These are phyloP conservation scores for Hymenotorrendiella dingleyae DNA, from an alignment of 2,329 filamentous ascomycete species.

Conservation along the genomic window DNA sequence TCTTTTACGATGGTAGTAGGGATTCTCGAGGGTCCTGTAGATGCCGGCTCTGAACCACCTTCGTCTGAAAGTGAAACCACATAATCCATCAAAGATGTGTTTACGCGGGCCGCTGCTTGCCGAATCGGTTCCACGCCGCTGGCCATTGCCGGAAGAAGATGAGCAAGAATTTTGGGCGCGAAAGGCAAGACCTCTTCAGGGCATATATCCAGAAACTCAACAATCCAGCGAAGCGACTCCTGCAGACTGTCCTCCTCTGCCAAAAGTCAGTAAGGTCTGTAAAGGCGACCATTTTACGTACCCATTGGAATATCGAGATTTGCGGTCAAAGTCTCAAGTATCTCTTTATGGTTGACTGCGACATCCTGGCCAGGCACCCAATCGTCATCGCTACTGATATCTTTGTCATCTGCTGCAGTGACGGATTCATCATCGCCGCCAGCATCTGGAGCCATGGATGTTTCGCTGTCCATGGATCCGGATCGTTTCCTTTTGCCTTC, in stretches of 20 bases:
- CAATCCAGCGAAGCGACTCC: conserved; percentile 90
- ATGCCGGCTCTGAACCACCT: conserved; percentile 37
- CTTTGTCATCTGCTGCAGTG: conserved; percentile 49
- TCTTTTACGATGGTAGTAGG: conserved; percentile 36
- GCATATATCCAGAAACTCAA: conserved; percentile 93
- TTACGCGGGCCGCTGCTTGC: conserved; percentile 81
- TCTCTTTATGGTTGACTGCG: conserved; percentile 85
- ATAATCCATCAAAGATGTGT: conserved; percentile 86
- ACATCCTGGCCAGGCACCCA: conserved; percentile 98
- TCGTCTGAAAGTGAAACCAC: conserved; percentile 83
- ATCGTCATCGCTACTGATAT: conserved; percentile 71
- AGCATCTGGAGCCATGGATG: conserved; percentile 46
- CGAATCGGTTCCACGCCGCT: conserved; percentile 86
- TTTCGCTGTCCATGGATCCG: conserved; percentile 61
- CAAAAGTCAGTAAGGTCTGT: conserved; percentile 11
- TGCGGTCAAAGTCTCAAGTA: conserved; percentile 83
- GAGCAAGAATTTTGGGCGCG: conserved; percentile 83
- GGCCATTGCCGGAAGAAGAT: conserved; percentile 89
- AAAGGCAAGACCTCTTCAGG: conserved; percentile 94
- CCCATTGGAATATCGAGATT: conserved; percentile 80
- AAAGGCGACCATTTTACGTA: conserved; percentile 33
- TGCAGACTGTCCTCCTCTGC: conserved; percentile 85
- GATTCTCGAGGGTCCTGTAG: conserved; percentile 34
- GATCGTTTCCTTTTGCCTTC: conserved; percentile 63
- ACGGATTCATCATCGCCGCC: conserved; percentile 55